Conservation (phyloP, 2,329 filamentous ascomycete species). For the Colletotrichum sp. region DNA sequence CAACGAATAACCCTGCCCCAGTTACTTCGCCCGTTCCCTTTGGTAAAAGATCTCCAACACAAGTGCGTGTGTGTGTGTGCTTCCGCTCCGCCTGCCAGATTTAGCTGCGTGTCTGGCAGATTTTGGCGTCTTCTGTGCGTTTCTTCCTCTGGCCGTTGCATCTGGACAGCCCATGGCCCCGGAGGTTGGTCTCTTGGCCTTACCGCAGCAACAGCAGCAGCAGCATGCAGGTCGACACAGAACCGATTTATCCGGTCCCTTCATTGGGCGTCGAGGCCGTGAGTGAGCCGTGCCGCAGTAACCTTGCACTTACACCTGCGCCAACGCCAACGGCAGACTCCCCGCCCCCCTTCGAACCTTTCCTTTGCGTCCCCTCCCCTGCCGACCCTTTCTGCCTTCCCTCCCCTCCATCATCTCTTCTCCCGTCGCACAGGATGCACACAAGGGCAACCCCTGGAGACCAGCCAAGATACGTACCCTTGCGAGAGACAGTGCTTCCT, state of each 20-base stretch:
- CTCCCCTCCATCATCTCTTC: conserved; percentile 13
- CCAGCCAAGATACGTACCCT: background rate
- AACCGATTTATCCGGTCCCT: background rate
- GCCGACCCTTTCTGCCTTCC: background rate
- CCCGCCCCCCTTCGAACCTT: background rate
- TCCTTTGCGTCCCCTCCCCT: background rate
- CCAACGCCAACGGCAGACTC: background rate
- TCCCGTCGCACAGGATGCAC: background rate
- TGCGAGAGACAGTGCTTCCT: background rate
- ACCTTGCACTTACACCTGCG: background rate
- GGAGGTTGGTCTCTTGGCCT: background rate
- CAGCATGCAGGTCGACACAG: background rate
- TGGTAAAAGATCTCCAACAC: background rate
- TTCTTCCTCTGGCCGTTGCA: background rate
- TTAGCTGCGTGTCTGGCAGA: background rate
- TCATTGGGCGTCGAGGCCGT: background rate
- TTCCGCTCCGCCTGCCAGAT: background rate
- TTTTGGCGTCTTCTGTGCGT: background rate
- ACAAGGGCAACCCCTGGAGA: conserved; percentile 4
- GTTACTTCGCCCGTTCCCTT: background rate
- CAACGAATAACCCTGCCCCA: background rate
- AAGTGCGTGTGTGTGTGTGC: background rate
- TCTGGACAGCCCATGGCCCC: background rate
- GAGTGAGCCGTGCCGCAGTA: background rate
- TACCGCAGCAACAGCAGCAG: background rate